Evolutionary conservation across 1,284 basidiomycete genomes (phyloP).

Genomic region (Vanrija humicola): DNA sequence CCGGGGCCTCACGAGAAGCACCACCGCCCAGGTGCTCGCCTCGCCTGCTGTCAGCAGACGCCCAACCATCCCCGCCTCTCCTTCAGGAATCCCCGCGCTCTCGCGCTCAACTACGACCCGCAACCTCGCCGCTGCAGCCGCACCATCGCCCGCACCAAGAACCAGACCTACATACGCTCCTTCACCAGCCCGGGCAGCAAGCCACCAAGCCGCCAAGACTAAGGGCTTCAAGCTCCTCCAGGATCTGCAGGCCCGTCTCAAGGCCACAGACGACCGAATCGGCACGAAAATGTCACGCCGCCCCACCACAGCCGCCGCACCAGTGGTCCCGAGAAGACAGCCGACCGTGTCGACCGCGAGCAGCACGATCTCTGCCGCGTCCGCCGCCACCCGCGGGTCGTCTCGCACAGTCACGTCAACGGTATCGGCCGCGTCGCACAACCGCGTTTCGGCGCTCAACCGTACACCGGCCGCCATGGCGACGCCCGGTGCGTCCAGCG

Average conservation of each 20-base stretch:
- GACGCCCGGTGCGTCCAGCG: constrained; percentile 3
- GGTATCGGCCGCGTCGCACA: background rate
- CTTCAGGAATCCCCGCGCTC: constrained; percentile 30
- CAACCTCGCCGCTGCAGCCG: constrained; percentile 23
- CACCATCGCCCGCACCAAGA: constrained; percentile 1
- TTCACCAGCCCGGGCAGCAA: constrained; percentile 15
- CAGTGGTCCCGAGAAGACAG: constrained; percentile 1
- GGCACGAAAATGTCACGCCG: constrained; percentile 30
- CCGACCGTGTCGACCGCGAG: background rate
- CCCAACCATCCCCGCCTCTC: constrained; percentile 15
- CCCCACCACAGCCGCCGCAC: constrained; percentile 19
- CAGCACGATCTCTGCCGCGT: background rate
- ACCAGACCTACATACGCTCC: background rate
- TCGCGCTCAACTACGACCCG: constrained; percentile 36
- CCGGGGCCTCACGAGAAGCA: background rate
- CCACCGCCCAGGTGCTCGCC: background rate
- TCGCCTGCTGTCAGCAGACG: background rate
- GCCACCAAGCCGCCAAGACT: constrained; percentile 29
- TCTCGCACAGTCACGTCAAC: constrained; percentile 1
- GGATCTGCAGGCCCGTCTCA: constrained; percentile 39
- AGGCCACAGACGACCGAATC: constrained; percentile 41
- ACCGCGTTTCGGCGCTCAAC: constrained; percentile 3
- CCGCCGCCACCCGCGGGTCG: background rate
- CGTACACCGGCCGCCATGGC: constrained; percentile 9
- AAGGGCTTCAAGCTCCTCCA: constrained; percentile 38